phyloP scores from a whole-genome alignment of 2,329 filamentous ascomycete genomes.

The Penicillium sp. region DNA sequence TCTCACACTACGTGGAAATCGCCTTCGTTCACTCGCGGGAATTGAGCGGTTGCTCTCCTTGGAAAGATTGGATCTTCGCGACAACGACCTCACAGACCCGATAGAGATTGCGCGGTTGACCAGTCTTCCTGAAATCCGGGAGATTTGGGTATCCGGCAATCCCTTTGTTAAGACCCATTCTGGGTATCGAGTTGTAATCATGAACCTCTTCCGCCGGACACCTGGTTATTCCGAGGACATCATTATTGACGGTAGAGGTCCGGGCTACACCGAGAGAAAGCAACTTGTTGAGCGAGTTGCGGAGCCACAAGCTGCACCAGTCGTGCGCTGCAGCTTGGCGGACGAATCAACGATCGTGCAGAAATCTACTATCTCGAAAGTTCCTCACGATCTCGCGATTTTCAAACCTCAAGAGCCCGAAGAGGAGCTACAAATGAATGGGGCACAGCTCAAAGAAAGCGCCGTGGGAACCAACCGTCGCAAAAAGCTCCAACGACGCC shows the following conservation, averaged over 20 bases:
- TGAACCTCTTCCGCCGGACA: slow-evolving; percentile 90
- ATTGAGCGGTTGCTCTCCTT: slow-evolving; percentile 85
- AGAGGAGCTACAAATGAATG: slow-evolving; percentile 14
- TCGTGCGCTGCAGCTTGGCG: slow-evolving; percentile 67
- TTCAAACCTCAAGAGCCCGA: slow-evolving; percentile 18
- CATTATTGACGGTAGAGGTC: slow-evolving; percentile 78
- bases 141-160: slow-evolving; percentile 91
- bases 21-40: slow-evolving; percentile 80
- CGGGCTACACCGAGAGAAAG: slow-evolving; percentile 81
- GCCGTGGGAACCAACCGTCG: slow-evolving; percentile 39
- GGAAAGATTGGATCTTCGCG: slow-evolving; percentile 84
- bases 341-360: slow-evolving; percentile 66
- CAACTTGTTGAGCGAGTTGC: slow-evolving; percentile 78
- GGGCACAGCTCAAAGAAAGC: slow-evolving; percentile 24
- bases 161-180: slow-evolving; percentile 85
- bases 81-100: slow-evolving; percentile 88
- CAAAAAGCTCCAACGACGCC: slow-evolving; percentile 54
- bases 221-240: slow-evolving; percentile 90
- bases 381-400: slow-evolving; percentile 13
- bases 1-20: slow-evolving; percentile 85
- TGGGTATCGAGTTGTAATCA: slow-evolving; percentile 83
- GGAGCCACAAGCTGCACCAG: slow-evolving; percentile 71
- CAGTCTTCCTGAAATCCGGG: slow-evolving; percentile 83
- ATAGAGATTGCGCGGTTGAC: slow-evolving; percentile 87
- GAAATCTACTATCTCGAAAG: slow-evolving; percentile 53